Evolutionary conservation across 192 early-diverging fungal species (phyloP).

Genomic region (Tieghemiomyces parasiticus): DNA sequence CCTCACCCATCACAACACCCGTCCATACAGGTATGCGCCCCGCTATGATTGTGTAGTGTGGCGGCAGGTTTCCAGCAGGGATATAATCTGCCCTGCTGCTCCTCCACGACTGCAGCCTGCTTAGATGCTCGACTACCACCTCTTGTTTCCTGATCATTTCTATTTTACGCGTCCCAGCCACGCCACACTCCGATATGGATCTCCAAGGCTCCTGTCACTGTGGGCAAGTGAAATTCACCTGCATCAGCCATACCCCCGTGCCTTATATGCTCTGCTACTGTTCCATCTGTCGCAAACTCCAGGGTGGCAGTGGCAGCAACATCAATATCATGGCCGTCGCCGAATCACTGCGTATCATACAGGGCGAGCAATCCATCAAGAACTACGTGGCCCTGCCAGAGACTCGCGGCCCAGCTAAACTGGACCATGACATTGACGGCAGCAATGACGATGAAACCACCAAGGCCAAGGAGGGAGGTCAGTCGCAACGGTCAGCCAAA

Average conservation of each 20-base stretch:
- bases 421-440: too few species aligned
- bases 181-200: conserved; percentile 29
- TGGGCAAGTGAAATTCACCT: conserved; percentile 34
- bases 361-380: conserved; percentile 21
- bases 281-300: conserved; percentile 47
- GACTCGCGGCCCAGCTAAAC: too few species aligned
- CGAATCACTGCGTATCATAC: conserved; percentile 20
- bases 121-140: too few species aligned
- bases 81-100: too few species aligned
- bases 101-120: too few species aligned
- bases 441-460: conserved; percentile 17
- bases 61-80: too few species aligned
- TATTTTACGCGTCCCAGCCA: too few species aligned
- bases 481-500: conserved; percentile 15
- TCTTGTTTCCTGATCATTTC: too few species aligned
- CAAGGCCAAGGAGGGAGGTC: too few species aligned
- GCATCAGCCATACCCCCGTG: conserved; percentile 29
- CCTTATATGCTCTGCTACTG: conserved; percentile 45
- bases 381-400: conserved; percentile 21
- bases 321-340: conserved; percentile 38
- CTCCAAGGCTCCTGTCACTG: conserved; percentile 49
- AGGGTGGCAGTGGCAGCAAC: conserved; percentile 38
- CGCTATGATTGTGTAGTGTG: too few species aligned
- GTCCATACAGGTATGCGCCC: too few species aligned
- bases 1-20: too few species aligned